Conservation (phyloP, 2,329 filamentous ascomycete genomes). For the Emericellopsis atlantica region DNA sequence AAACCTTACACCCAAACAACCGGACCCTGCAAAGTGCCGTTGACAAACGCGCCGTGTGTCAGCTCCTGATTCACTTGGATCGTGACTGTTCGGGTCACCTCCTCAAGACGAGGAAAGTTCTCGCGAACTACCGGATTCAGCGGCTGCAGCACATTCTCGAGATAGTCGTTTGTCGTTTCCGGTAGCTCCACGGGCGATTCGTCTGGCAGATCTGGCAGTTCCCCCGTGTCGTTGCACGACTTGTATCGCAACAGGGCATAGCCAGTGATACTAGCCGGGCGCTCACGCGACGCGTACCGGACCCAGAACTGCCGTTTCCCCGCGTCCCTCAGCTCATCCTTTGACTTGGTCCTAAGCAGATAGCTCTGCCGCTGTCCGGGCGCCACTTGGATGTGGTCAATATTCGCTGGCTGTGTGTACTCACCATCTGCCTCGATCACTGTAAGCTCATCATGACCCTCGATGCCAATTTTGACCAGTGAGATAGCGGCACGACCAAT, state of each 20-base stretch:
- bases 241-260: slow-evolving; percentile 35
- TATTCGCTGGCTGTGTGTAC: slow-evolving; percentile 34
- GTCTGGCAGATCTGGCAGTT: slow-evolving; percentile 1
- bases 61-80: slow-evolving; percentile 29
- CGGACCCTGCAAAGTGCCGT: slow-evolving; percentile 13
- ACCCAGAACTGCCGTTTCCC: slow-evolving; percentile 27
- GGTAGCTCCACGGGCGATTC: slow-evolving; percentile 17
- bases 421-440: slow-evolving; percentile 49
- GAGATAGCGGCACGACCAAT: slow-evolving; percentile 44
- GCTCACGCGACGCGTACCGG: slow-evolving; percentile 35
- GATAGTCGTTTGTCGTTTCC: slow-evolving; percentile 20
- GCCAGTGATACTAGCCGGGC: slow-evolving; percentile 27
- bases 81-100: slow-evolving; percentile 36
- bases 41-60: slow-evolving; percentile 15
- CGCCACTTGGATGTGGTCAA: slow-evolving; percentile 39
- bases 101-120: slow-evolving; percentile 23
- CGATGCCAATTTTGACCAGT: slow-evolving; percentile 38
- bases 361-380: slow-evolving; percentile 49
- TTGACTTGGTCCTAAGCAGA: slow-evolving; percentile 38
- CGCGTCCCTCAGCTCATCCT: slow-evolving; percentile 21
- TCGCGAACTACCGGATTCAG: slow-evolving; percentile 7
- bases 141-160: slow-evolving; percentile 32
- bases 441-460: slow-evolving; percentile 39
- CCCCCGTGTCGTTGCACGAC: slow-evolving; percentile 6
- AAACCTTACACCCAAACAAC: slow-evolving; percentile 17